phyloP scores from a whole-genome alignment of 2,329 filamentous ascomycete genomes.

The Trichophyton rubrum region DNA sequence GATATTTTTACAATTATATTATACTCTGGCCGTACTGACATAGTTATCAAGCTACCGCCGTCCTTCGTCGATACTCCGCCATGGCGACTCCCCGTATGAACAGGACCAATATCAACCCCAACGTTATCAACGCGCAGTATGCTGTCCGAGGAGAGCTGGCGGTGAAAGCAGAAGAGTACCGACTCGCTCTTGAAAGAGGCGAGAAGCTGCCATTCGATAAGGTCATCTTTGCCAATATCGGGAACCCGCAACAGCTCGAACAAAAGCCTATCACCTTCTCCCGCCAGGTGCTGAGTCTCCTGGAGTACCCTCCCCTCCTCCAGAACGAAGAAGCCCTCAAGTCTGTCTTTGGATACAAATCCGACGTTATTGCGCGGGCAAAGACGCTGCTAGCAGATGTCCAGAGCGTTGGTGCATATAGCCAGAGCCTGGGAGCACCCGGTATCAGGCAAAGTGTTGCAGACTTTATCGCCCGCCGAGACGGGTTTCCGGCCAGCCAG shows the following conservation, averaged over 20 bases:
- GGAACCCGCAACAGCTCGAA: constrained; percentile 96
- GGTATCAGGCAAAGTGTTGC: constrained; percentile 82
- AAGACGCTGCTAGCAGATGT: constrained; percentile 68
- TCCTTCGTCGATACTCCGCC: constrained; percentile 1
- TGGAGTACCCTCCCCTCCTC: constrained; percentile 80
- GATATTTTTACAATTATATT: too few relatives aligned
- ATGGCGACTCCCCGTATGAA: constrained; percentile 43
- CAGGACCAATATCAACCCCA: constrained; percentile 81
- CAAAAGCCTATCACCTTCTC: constrained; percentile 99
- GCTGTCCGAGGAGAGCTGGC: constrained; percentile 93
- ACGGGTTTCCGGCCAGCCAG: constrained; percentile 73
- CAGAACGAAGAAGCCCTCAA: constrained; percentile 70
- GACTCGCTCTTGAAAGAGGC: constrained; percentile 49
- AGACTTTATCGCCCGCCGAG: constrained; percentile 80
- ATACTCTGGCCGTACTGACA: constrained; percentile 1
- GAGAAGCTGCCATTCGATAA: constrained; percentile 63
- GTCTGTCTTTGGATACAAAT: constrained; percentile 68
- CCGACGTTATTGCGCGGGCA: constrained; percentile 76
- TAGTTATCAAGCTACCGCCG: background rate
- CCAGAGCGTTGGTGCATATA: constrained; percentile 91
- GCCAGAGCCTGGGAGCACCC: constrained; percentile 77
- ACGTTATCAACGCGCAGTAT: constrained; percentile 80
- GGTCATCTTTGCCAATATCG: constrained; percentile 95
- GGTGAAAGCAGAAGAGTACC: constrained; percentile 83
- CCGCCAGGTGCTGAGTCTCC: constrained; percentile 81